Base-by-base conservation (phyloP, 2,329 filamentous ascomycete species). In the Ophiostoma quercus region DNA sequence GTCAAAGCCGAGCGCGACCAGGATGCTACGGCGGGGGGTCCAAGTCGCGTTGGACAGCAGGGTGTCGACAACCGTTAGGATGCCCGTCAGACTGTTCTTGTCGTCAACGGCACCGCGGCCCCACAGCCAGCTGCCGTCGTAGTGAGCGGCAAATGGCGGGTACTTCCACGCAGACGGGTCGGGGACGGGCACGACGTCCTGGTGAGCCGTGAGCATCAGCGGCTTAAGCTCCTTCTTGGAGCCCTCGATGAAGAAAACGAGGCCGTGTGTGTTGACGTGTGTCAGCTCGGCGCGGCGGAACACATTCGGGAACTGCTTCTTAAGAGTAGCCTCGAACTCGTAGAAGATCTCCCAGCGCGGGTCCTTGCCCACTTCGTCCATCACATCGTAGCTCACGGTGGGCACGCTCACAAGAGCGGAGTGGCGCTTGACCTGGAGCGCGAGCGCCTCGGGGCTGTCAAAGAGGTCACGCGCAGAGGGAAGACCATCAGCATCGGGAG, bases 1-100 rank as follows among this genome's bases (percentile, higher is more conserved):
- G 74, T 90, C 87, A 70, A 88, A 89, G 3, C 87, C 87, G 73
- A 88, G 87, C 0, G 85, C 84, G 0, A 89, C 74, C 6, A 89
- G 77, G 4, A 90, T 74, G 0, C 85, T 87, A 9, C 87, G 81
- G 67, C 80, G 80, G 1, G 87, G 87, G 47, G 76, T 72, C 75
- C 85, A 89, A 5, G 78, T 79, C 41, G 81, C 81, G 65, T 71
- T 51, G 8, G 80, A 77, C 6, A 89, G 77, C 3, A 90, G 80
- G 5, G 83, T 78, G 73, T 89, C 86, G 9, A 87, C 75, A 1
- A 85, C 81, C 37, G 86, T 84, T 71, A 89, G 76, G 19, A 85
- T 82, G 1, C 81, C 85, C 65, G 88, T 82, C 25, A 90, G 79
- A 70, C 84, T 84, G 74, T 84, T 86, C 79, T 90, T 90, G 80